A percentile compares a stretch with the other conserved stretches of the same genome.
Conservation (phyloP, 2,329 filamentous ascomycete species). For the Incumbomyces delicatus region DNA sequence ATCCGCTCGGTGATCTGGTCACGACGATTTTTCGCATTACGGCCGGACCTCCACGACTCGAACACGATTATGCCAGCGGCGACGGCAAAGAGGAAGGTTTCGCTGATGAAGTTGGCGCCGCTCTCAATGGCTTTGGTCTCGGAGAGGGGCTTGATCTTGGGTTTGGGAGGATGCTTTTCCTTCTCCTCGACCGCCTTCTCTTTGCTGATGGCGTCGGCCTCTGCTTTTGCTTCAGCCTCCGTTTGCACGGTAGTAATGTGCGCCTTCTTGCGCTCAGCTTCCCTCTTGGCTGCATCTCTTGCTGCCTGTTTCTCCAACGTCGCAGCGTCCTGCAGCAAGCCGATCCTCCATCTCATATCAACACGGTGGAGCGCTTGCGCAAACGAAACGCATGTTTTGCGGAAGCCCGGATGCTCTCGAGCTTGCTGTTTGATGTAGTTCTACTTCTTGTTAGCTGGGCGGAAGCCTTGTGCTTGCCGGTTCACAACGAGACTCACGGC, state of each 20-base stretch:
- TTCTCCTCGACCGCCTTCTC: constrained; percentile 33
- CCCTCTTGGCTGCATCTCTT: constrained; percentile 42
- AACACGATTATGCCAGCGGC: constrained; percentile 53
- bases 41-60: constrained; percentile 51
- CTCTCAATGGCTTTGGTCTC: constrained; percentile 60
- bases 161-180: constrained; percentile 39
- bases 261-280: constrained; percentile 45
- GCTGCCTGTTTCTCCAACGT: constrained; percentile 36
- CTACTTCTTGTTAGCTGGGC: constrained; percentile 29
- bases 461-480: background rate
- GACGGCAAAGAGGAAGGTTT: constrained; percentile 56
- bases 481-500: constrained; percentile 40
- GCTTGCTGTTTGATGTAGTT: constrained; percentile 59
- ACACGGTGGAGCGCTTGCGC: constrained; percentile 56
- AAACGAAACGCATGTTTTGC: constrained; percentile 49
- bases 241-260: constrained; percentile 52
- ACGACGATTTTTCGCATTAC: constrained; percentile 50
- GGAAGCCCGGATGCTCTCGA: constrained; percentile 58
- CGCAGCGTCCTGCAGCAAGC: constrained; percentile 52
- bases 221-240: constrained; percentile 48
- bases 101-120: constrained; percentile 59
- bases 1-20: constrained; percentile 53
- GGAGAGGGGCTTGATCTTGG: constrained; percentile 53
- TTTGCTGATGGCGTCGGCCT: constrained; percentile 39
- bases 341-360: constrained; percentile 59